Evolutionary conservation across 1,139 yeast species (phyloP), one percentile per base, ranked within the genome.

Genomic region (Geotrichum histeridarum): DNA sequence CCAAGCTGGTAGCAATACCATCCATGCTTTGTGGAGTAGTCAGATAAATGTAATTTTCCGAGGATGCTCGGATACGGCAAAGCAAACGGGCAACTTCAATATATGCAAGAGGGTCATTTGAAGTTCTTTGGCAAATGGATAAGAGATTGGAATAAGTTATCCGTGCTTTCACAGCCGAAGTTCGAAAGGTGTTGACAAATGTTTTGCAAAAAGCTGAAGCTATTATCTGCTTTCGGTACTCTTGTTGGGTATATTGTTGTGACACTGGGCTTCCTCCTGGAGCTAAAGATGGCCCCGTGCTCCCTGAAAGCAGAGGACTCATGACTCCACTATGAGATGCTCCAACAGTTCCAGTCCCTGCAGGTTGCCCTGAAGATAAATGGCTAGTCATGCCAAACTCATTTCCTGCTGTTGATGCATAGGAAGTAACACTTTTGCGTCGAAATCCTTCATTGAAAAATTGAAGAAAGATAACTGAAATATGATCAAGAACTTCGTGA

Each of bases 11-110:
- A 1, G 89, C 79, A 30, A 84, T 68, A 0, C 88, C 90, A 49
- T 80, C 84, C 75, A 84, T 80, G 63, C 84, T 88, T 1, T 70
- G 68, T 2, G 88, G 86, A 12, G 75, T 72, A 0, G 81, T 72
- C 42, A 85, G 69, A 61, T 74, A 80, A 1, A 84, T 67, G 38
- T 67, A 69, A 11, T 74, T 74, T 37, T 76, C 77, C 5, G 70
- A 63, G 0, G 85, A 78, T 0, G 73, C 74, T 53, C 94, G 71
- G 1, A 85, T 69, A 56, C 91, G 72, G 14, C 79, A 71, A 54
- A 86, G 68, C 17, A 81, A 72, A 53, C 84, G 76, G 14, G 83
- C 75, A 1, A 82, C 71, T 3, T 77, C 73, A 31, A 84, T 67
- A 53, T 82, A 72, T 1, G 79, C 63, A 3, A 55, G 57, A 0